These are phyloP conservation scores for Leishmania amazonensis DNA, from an alignment of 208 protist genomes.

Conservation along the genomic window DNA sequence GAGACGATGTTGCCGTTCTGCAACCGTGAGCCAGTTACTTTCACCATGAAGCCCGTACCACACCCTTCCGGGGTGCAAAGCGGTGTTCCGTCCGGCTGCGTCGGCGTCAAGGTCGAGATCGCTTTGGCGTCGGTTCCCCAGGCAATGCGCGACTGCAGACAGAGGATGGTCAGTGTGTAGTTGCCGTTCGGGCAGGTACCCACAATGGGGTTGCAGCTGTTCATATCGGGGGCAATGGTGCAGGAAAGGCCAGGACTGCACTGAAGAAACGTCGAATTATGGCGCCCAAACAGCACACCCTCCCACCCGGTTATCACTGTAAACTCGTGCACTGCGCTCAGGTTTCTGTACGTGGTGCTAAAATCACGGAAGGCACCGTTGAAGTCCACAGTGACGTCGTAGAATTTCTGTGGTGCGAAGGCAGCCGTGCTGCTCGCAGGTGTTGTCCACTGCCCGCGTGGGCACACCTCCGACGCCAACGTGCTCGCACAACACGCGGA, in stretches of 20 bases:
- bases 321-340: not conserved
- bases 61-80: too few relatives aligned
- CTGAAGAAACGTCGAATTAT: not conserved
- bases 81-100: too few relatives aligned
- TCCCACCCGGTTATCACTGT: too few relatives aligned
- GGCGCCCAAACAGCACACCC: not conserved
- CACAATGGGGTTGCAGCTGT: not conserved
- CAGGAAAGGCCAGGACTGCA: constrained; percentile 12
- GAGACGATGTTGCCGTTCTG: not conserved
- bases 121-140: not conserved
- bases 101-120: too few relatives aligned
- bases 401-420: constrained; percentile 17
- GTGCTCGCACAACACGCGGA: constrained; percentile 10
- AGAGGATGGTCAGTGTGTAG: constrained; percentile 29
- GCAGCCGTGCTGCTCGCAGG: not conserved
- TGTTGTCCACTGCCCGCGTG: constrained; percentile 20
- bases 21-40: too few relatives aligned
- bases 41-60: not conserved
- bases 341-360: not conserved
- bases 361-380: not conserved
- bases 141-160: constrained; percentile 11
- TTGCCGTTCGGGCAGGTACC: constrained; percentile 36
- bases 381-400: constrained; percentile 12
- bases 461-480: constrained; percentile 20
- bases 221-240: too few relatives aligned